Conservation (phyloP, 345 rosid species). For the Hibiscus mutabilis region DNA sequence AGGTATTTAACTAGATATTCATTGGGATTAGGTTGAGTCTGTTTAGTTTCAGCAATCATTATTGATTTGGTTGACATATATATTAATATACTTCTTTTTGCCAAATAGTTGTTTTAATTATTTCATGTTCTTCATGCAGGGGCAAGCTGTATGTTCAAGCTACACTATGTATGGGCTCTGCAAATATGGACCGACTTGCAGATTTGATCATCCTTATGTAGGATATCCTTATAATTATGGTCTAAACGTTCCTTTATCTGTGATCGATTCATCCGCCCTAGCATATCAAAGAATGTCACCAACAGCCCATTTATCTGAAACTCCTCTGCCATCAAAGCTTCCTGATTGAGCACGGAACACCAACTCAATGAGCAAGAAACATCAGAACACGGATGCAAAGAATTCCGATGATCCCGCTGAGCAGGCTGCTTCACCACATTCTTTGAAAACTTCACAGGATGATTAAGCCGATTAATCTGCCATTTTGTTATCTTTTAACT, state of each 20-base stretch:
- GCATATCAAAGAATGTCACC: slow-evolving; percentile 32
- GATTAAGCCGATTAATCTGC: slow-evolving; percentile 16
- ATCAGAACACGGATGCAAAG: slow-evolving; percentile 22
- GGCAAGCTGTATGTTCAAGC: slow-evolving; percentile 60
- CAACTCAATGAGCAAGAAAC: slow-evolving; percentile 21
- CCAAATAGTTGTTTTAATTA: neutral
- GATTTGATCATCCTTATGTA: slow-evolving; percentile 60
- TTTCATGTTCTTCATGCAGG: slow-evolving; percentile 33
- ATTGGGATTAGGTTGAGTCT: neutral
- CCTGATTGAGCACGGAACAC: slow-evolving; percentile 27
- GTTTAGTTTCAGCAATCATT: neutral
- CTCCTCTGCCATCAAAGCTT: too few species aligned
- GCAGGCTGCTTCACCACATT: slow-evolving; percentile 22
- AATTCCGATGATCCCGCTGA: slow-evolving; percentile 27
- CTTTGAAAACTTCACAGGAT: slow-evolving; percentile 29
- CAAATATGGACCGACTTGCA: slow-evolving; percentile 66
- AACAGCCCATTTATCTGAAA: slow-evolving; percentile 22
- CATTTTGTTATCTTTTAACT: slow-evolving; percentile 1
- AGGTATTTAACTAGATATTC: neutral
- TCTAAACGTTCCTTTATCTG: slow-evolving; percentile 20
- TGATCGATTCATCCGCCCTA: slow-evolving; percentile 33
- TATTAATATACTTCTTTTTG: neutral
- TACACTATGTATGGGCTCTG: slow-evolving; percentile 58
- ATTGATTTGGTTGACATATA: neutral
- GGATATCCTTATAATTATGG: slow-evolving; percentile 34